Evolutionary conservation across 805 yeast species (phyloP), one percentile per base, ranked within the genome.

Genomic region (Torulaspora microellipsoides): DNA sequence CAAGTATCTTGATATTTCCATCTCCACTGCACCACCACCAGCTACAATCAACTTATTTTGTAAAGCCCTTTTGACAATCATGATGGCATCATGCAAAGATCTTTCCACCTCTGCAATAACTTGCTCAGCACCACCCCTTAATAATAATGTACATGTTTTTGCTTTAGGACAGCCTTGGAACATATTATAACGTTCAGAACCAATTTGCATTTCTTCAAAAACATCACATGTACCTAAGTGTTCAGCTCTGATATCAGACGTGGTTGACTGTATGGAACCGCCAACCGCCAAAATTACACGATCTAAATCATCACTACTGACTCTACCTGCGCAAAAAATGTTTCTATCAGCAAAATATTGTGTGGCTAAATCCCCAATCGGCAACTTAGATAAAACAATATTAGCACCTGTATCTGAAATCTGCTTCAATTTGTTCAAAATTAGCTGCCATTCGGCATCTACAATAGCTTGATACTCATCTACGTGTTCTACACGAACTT

Each of bases 11-110:
- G 97, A 89, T 32, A 93, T 61, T 63, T 93, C 98, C 99, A 93
- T 93, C 68, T 93, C 99, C 51, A 89, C 84, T 29, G 99, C 99
- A 51, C 99, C 99, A 52, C 99, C 99, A 49, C 99, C 99, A 11
- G 96, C 98, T 45, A 93, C 99, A 53, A 93, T 81, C 25, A 78
- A 71, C 59, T 81, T 84, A 63, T 90, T 90, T 60, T 85, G 82
- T 33, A 93, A 80, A 1, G 98, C 95, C 57, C 99, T 78, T 69
- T 90, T 91, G 36, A 91, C 98, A 64, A 93, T 90, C 99, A 91
- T 91, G 39, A 93, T 88, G 39, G 99, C 99, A 69, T 93, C 99
- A 62, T 93, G 98, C 54, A 93, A 73, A 1, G 97, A 91, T 68
- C 99, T 80, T 66, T 93, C 99, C 20, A 95, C 96, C 71, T 93